Evolutionary conservation across 192 early-diverging fungal genomes (phyloP).

Genomic region (Entrophospora sp.): DNA sequence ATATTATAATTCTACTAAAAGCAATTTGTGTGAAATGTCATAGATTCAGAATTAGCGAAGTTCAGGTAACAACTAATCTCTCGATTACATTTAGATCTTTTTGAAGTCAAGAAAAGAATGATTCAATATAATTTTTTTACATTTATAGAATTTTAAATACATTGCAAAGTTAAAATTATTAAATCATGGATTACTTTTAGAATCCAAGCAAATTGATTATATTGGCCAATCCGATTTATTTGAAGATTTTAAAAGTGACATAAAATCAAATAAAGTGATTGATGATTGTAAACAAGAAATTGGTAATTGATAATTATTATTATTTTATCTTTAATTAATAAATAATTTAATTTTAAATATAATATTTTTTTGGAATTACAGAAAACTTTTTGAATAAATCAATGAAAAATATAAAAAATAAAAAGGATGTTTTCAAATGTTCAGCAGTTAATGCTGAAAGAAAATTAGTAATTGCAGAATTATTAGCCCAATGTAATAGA

Average conservation of each 20-base stretch:
- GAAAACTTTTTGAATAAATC: not conserved
- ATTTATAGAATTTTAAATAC: constrained; percentile 44
- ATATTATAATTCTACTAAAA: constrained; percentile 80
- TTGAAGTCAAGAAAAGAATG: not conserved
- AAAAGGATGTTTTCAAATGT: constrained; percentile 8
- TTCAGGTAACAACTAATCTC: constrained; percentile 36
- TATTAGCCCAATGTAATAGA: constrained; percentile 33
- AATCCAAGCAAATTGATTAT: constrained; percentile 75
- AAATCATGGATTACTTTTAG: constrained; percentile 75
- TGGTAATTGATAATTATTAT: too few species aligned
- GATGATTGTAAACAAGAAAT: too few species aligned
- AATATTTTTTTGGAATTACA: not conserved
- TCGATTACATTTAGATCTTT: not conserved
- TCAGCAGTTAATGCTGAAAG: constrained; percentile 46
- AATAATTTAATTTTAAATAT: too few species aligned
- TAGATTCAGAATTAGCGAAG: constrained; percentile 54
- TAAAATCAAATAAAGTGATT: constrained; percentile 45
- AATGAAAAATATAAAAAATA: not conserved
- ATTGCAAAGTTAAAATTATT: constrained; percentile 76
- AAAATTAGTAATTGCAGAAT: constrained; percentile 39
- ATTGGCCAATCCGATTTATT: constrained; percentile 37
- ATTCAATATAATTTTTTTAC: not conserved
- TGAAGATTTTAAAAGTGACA: constrained; percentile 28
- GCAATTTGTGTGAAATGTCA: constrained; percentile 89
- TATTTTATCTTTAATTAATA: too few species aligned